Percentiles rank a stretch among this genome's conserved stretches.
phyloP scores from a whole-genome alignment of 306 rosid species.

The Aeschynomene evenia region DNA sequence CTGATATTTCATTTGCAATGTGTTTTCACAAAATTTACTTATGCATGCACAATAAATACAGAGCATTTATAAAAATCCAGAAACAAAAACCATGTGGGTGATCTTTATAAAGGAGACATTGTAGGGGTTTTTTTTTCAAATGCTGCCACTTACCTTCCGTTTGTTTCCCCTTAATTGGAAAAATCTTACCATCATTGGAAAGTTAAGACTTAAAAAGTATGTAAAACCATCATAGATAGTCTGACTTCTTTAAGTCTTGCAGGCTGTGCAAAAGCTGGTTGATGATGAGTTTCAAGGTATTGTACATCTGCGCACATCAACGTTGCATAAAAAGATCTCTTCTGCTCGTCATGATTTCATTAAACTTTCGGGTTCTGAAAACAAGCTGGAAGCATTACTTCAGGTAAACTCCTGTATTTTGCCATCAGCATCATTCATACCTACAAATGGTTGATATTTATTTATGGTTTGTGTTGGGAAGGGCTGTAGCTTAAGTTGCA shows the following conservation, averaged over 20 bases:
- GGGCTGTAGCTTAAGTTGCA: neutral
- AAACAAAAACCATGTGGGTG: neutral
- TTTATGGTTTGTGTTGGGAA: constrained; percentile 20
- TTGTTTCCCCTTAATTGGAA: neutral
- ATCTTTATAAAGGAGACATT: neutral
- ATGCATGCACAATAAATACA: neutral
- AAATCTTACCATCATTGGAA: neutral
- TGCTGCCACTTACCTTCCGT: neutral
- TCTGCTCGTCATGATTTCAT: constrained; percentile 96
- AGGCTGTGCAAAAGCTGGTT: constrained; percentile 88
- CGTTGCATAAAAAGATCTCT: constrained; percentile 85
- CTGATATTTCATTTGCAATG: neutral
- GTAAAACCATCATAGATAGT: neutral
- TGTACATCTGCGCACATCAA: constrained; percentile 81
- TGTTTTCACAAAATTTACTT: constrained; percentile 3
- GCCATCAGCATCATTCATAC: neutral
- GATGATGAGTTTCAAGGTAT: constrained; percentile 97
- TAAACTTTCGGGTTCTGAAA: constrained; percentile 83
- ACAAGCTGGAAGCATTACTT: constrained; percentile 88
- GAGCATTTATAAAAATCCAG: neutral
- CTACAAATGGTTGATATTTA: constrained; percentile 16
- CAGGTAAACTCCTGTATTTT: constrained; percentile 54
- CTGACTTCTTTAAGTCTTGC: constrained; percentile 40
- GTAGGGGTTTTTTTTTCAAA: neutral
- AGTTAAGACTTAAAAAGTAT: neutral